Evolutionary conservation across 2,329 filamentous ascomycete species (phyloP), one percentile per base, ranked within the genome.

Genomic region (Colletotrichum falcatum): DNA sequence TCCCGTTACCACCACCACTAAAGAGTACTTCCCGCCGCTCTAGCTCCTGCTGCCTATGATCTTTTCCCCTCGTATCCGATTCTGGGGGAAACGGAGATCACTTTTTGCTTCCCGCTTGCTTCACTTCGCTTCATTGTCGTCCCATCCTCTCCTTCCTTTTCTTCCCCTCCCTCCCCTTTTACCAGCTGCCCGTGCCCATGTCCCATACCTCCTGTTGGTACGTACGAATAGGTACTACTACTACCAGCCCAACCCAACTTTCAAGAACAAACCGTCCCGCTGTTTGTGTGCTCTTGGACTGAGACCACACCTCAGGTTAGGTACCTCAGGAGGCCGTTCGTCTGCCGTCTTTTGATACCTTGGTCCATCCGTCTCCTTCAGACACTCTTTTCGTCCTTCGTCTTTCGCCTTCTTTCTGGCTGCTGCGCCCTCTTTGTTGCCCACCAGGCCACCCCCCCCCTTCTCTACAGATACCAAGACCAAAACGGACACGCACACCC

Each of bases 41-140:
- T 49, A 8, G 58, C 44, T 35, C 37, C 58, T 62, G 59, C 35
- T 67, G 58, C 42, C 56, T 58, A 62, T 62, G 37, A 66, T 58
- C 64, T n/a, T 55, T 55, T 39, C 48, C 14, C 46, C 68, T 71
- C 68, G 64, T 68, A 71, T 71, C 64, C 68, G 37, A 71, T 67
- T 71, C 68, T 71, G 67, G 67, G 64, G 64, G 68, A 68, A 59
- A 68, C 58, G 48, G 64, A 63, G 64, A 67, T 71, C 64, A 58
- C 67, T 65, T 65, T 35, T 54, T 54, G 44, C 59, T 61, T 61
- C 46, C n/a, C 18, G 42, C 65, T 58, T 66, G 66, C 39, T 55
- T 56, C 59, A 63, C 39, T 55, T 51, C 63, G 65, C 68, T 66
- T 64, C 64, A 37, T 59, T 68, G 58, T 53, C 33, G 49, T 54